Base-by-base conservation (phyloP, 108 stramenopile genomes). In the Stephanodiscus minutulus region DNA sequence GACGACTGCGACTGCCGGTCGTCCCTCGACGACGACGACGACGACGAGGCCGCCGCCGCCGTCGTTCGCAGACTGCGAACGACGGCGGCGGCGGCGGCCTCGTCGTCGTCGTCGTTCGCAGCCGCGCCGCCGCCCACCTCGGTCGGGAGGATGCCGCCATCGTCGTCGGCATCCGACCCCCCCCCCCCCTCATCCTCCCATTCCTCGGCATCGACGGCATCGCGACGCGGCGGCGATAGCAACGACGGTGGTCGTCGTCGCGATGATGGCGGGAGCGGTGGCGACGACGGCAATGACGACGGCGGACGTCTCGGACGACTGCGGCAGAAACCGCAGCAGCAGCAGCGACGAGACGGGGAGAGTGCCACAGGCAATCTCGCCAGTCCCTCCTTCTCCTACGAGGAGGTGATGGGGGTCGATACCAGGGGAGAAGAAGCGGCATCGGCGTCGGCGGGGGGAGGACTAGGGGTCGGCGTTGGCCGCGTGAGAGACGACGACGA, bases 341-440 rank as follows among this genome's bases (percentile, higher is more conserved):
- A 7, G 22, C 17, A 18, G 17, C 12, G 27, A 2, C 54, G 54
- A 55, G 1, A 25, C 27, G 54, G 21, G 54, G 24, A 33, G 33
- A 29, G n/a, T n/a, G n/a, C n/a, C n/a, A 5, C 22, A 6, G 55
- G 17, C 29, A 53, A 25, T 12, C 7, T 27, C 52, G 27, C 22
- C 25, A 53, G 52, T 12, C 52, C 52, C 15, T 53, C 52, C 52
- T 53, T 53, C 52, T 44, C 43, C 43, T 44, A 44, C 43, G 43
- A 44, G 13, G 43, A 44, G 43, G 43, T 41, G 35, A 7, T 39
- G 5, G 39, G 39, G 11, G 39, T 39, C 8, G 7, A 39, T 7
- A 31, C 1, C n/a, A n/a, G n/a, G n/a, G n/a, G n/a, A n/a, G n/a
- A n/a, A n/a, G n/a, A n/a, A n/a, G n/a, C n/a, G n/a, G n/a, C n/a